Base-by-base conservation (phyloP, 805 yeast species). In the Yarrowia phangngaensis region DNA sequence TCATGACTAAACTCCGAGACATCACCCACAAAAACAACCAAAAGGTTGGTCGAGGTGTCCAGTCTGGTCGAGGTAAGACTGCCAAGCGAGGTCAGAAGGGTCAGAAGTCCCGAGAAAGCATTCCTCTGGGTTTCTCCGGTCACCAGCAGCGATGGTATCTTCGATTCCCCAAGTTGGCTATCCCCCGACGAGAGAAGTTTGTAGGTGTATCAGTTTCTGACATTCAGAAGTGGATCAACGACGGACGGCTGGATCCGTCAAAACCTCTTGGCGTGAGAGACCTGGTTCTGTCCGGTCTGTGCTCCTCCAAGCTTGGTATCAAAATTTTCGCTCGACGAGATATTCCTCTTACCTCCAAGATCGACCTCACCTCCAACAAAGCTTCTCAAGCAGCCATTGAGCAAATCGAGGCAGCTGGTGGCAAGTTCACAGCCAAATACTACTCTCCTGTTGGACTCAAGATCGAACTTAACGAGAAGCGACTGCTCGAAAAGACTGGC, bases 11-110 rank as follows among this genome's bases (percentile, higher is more conserved):
- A 26, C 47, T 40, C 40, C 20, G 23, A 24, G 38, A 43, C 31
- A 31, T 36, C 12, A 55, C 57, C 11, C 52, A 51, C 31, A 70
- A 69, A 43, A 65, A 71, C 13, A 74, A 72, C 60, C 84, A 80
- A 61, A 75, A 96, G 65, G 72, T 90, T 9, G 98, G 98, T 67
- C 80, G 98, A 71, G 97, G 97, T 70, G 95, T 95, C 17, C 88
- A 94, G 31, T 82, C 94, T 27, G 69, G 67, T 17, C 72, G 76
- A 56, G 98, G 98, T 70, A 89, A 90, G 67, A 92, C 97, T 3
- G 79, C 97, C 6, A 95, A 95, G 40, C 76, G 97, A 65, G 98
- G 98, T 73, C 95, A 86, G 61, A 92, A 92, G 70, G 98, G 98
- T 78, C 97, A 90, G 65, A 90, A 90, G 70, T 96, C 97, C 8